Evolutionary conservation across 768 basidiomycete species (phyloP).

Genomic region (Nevesoporus exiguus): DNA sequence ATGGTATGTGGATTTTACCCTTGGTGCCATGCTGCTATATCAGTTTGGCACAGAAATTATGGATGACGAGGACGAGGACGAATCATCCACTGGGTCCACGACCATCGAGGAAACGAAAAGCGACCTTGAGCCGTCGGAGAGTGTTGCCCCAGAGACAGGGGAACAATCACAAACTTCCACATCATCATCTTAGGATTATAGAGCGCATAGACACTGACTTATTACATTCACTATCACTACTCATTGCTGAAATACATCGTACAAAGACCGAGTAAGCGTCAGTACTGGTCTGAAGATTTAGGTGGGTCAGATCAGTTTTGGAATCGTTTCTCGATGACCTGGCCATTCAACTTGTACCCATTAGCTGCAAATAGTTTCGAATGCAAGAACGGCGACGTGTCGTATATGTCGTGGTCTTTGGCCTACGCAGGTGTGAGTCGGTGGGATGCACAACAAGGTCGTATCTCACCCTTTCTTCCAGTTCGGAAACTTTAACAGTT

Average conservation of each 20-base stretch:
- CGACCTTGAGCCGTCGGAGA: slow-evolving; percentile 2
- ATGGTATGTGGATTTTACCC: slow-evolving; percentile 54
- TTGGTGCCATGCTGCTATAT: slow-evolving; percentile 3
- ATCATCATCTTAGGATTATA: slow-evolving; percentile 18
- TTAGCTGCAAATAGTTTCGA: slow-evolving; percentile 85
- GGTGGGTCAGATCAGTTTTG: slow-evolving; percentile 29
- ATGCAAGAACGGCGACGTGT: slow-evolving; percentile 78
- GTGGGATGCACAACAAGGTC: neutral
- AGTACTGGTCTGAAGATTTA: slow-evolving; percentile 1
- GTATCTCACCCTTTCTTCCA: slow-evolving; percentile 77
- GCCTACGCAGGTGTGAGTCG: slow-evolving; percentile 49
- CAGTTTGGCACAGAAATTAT: slow-evolving; percentile 50
- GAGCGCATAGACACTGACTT: slow-evolving; percentile 25
- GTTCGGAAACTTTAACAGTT: slow-evolving; percentile 70
- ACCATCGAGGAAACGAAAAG: slow-evolving; percentile 7
- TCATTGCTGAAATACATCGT: slow-evolving; percentile 22
- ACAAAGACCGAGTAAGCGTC: slow-evolving; percentile 12
- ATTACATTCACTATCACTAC: slow-evolving; percentile 31
- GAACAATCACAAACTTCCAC: slow-evolving; percentile 8
- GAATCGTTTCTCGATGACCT: slow-evolving; percentile 74
- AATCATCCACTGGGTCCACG: slow-evolving; percentile 13
- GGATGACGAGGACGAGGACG: slow-evolving; percentile 64
- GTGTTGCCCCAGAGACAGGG: slow-evolving; percentile 7
- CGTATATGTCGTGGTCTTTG: slow-evolving; percentile 96
- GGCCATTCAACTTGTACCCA: slow-evolving; percentile 72